A percentile compares a stretch with the other conserved stretches of the same genome.
phyloP scores from a whole-genome alignment of 2,329 filamentous ascomycete species.

The Tolypocladium ophioglossoides region DNA sequence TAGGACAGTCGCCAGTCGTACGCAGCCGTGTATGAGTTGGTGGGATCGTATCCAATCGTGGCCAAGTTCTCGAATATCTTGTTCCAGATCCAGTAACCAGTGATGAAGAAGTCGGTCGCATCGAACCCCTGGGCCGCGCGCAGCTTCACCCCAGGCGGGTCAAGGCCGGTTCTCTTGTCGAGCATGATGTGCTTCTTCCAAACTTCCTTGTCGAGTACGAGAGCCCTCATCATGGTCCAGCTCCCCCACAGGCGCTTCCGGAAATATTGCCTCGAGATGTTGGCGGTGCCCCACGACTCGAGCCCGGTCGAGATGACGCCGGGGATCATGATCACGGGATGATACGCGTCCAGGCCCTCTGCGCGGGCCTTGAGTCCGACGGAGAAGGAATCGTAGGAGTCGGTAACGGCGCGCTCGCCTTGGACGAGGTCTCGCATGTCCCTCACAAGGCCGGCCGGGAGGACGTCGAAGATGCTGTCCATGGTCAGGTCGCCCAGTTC shows the following conservation, averaged over 20 bases:
- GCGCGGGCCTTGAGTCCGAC: conserved; percentile 74
- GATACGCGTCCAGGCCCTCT: conserved; percentile 71
- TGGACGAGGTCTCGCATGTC: conserved; percentile 82
- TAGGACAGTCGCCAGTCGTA: conserved; percentile 94
- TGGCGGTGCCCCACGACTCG: conserved; percentile 91
- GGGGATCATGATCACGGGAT: conserved; percentile 93
- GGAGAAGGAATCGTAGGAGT: conserved; percentile 88
- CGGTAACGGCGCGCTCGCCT: conserved; percentile 70
- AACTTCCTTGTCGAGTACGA: conserved; percentile 83
- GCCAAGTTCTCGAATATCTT: conserved; percentile 97
- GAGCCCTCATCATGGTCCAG: conserved; percentile 96
- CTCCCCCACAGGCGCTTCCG: conserved; percentile 92
- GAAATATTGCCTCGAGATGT: conserved; percentile 80
- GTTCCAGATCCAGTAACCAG: conserved; percentile 97
- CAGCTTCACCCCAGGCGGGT: conserved; percentile 82
- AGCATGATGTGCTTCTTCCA: conserved; percentile 99
- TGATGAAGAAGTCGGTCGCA: conserved; percentile 90
- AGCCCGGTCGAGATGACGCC: conserved; percentile 95
- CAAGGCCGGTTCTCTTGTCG: conserved; percentile 80
- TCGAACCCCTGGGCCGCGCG: conserved; percentile 94
- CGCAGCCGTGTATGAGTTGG: conserved; percentile 57
- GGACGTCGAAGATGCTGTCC: conserved; percentile 75
- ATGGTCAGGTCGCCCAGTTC: conserved; percentile 65
- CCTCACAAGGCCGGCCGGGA: conserved; percentile 75
- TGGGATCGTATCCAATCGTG: conserved; percentile 89